Percentiles rank a stretch among this genome's conserved stretches.
Conservation (phyloP, 2,329 filamentous ascomycete species). For the Diplodia sapinea region DNA sequence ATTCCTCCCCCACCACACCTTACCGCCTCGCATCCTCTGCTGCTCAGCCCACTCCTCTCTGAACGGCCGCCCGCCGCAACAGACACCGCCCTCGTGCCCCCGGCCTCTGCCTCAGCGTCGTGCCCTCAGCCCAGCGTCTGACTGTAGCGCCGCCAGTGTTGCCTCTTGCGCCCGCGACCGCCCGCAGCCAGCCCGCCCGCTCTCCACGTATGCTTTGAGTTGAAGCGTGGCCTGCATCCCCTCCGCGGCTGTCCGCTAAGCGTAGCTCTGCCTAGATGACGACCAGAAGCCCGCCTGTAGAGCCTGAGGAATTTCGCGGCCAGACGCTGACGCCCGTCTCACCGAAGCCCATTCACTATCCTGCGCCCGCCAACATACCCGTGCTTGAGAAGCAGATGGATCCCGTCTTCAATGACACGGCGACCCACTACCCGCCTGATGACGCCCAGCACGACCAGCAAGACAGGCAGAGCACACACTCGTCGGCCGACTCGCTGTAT, state of each 20-base stretch:
- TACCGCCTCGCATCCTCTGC: conserved; percentile 28
- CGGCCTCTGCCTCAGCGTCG: conserved; percentile 20
- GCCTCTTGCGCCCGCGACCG: conserved; percentile 21
- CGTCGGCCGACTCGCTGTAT: conserved; percentile 42
- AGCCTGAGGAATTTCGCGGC: conserved; percentile 66
- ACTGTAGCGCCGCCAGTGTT: conserved; percentile 20
- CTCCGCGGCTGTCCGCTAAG: conserved; percentile 37
- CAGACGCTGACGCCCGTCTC: conserved; percentile 72
- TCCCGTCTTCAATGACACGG: conserved; percentile 71
- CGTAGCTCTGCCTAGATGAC: conserved; percentile 57
- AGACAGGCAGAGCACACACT: conserved; percentile 39
- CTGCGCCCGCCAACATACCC: conserved; percentile 71
- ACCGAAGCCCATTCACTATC: conserved; percentile 71
- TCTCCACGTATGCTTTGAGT: conserved; percentile 40
- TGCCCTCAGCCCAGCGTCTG: conserved; percentile 22
- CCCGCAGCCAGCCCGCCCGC: conserved; percentile 30
- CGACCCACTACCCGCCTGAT: conserved; percentile 59
- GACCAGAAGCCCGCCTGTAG: conserved; percentile 58
- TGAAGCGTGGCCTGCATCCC: conserved; percentile 34
- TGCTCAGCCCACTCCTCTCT: conserved; percentile 13
- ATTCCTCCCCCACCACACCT: not conserved
- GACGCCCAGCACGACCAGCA: conserved; percentile 45
- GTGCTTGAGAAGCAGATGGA: conserved; percentile 75
- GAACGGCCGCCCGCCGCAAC: conserved; percentile 24
- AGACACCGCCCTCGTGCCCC: conserved; percentile 16